These are phyloP conservation scores for Phellinidium pouzarii DNA, from an alignment of 1,284 basidiomycete genomes.

Conservation along the genomic window DNA sequence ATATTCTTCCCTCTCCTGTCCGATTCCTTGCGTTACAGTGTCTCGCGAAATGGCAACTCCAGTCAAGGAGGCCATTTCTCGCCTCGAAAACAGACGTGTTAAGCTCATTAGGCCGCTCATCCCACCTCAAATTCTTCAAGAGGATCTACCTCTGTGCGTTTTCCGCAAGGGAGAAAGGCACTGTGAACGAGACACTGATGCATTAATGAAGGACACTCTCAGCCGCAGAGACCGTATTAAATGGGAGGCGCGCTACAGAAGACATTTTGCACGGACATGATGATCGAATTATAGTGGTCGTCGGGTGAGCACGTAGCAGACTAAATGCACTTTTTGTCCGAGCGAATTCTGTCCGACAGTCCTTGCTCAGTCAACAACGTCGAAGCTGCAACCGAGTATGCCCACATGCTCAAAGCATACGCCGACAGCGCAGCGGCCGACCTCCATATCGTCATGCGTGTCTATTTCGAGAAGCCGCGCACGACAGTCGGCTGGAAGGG, in stretches of 20 bases:
- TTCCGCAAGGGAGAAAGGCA: constrained; percentile 23
- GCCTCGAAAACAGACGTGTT: constrained; percentile 84
- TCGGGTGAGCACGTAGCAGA: constrained; percentile 51
- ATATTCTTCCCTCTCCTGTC: constrained; percentile 5
- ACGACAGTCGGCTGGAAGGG: constrained; percentile 99
- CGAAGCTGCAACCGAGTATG: constrained; percentile 81
- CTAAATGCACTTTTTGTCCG: neutral
- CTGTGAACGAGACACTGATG: constrained; percentile 23
- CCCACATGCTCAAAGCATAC: constrained; percentile 73
- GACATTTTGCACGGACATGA: constrained; percentile 78
- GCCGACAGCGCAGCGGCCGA: constrained; percentile 79
- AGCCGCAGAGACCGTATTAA: constrained; percentile 77
- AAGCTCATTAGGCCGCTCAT: constrained; percentile 82
- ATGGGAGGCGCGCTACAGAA: constrained; percentile 77
- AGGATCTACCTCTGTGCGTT: constrained; percentile 73
- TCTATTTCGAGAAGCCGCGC: constrained; percentile 94
- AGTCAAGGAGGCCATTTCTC: constrained; percentile 69
- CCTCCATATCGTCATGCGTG: constrained; percentile 93
- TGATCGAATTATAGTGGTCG: constrained; percentile 84
- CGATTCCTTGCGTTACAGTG: constrained; percentile 28
- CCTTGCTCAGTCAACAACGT: constrained; percentile 92
- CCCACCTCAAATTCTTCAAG: constrained; percentile 87
- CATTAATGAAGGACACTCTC: constrained; percentile 45
- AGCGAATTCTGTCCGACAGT: constrained; percentile 34
- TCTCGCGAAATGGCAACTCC: constrained; percentile 42